Evolutionary conservation across 2,329 filamentous ascomycete species (phyloP).

Genomic region (Piedraia hortae): DNA sequence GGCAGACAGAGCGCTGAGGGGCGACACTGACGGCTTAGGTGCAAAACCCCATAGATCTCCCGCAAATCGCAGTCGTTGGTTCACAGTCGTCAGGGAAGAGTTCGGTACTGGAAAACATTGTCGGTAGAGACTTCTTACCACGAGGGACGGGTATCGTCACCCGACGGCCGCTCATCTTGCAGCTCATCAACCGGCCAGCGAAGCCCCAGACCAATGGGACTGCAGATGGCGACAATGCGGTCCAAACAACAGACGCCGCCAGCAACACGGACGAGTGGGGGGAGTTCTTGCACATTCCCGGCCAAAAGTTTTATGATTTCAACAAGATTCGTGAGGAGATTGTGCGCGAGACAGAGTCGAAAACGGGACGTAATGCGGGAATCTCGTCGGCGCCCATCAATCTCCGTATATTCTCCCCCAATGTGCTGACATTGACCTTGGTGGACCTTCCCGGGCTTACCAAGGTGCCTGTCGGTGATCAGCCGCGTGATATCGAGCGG

Average conservation of each 20-base stretch:
- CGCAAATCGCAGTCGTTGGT: conserved; percentile 92
- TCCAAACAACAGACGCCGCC: conserved; percentile 48
- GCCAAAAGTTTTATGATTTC: conserved; percentile 94
- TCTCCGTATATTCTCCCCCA: conserved; percentile 90
- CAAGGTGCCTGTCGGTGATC: conserved; percentile 87
- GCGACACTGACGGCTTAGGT: conserved; percentile 28
- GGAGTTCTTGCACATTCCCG: conserved; percentile 92
- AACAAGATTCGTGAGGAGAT: conserved; percentile 97
- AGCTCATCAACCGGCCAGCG: conserved; percentile 71
- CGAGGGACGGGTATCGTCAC: conserved; percentile 96
- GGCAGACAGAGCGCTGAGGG: conserved; percentile 1
- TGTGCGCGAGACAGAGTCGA: conserved; percentile 79
- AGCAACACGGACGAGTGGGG: conserved; percentile 93
- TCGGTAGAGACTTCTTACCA: conserved; percentile 97
- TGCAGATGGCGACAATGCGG: conserved; percentile 39
- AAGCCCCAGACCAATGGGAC: conserved; percentile 40
- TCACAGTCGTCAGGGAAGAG: conserved; percentile 98
- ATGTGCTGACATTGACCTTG: conserved; percentile 85
- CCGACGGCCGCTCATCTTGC: conserved; percentile 77
- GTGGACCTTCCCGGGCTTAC: conserved; percentile 92
- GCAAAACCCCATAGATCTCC: conserved; percentile 96
- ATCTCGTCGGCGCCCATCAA: conserved; percentile 96
- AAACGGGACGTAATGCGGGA: conserved; percentile 85
- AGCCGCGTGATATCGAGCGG: conserved; percentile 83
- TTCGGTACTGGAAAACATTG: conserved; percentile 95